Percentiles rank a stretch among this genome's conserved stretches.
These are phyloP conservation scores for Stentor roeselii DNA, from an alignment of 73 alveolate species.

Conservation along the genomic window DNA sequence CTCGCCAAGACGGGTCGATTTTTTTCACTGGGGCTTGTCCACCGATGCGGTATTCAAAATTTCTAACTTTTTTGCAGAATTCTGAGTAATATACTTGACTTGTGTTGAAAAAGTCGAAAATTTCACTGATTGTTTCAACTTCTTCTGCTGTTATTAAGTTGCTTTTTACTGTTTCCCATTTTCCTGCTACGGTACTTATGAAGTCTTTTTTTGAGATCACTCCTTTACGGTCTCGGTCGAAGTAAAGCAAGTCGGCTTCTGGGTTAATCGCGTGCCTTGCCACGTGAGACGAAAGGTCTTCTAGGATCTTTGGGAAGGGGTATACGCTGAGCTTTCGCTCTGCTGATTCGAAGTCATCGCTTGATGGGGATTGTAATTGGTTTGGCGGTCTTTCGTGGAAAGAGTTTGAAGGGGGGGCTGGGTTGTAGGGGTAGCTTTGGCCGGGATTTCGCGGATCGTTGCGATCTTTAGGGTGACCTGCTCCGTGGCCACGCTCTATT, in stretches of 20 bases:
- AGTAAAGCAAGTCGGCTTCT: background rate
- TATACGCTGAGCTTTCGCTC: background rate
- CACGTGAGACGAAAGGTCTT: background rate
- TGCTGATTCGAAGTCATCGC: background rate
- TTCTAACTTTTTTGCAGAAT: background rate
- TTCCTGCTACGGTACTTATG: background rate
- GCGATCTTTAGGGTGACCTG: too few species aligned
- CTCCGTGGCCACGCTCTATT: too few species aligned
- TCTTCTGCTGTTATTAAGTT: background rate
- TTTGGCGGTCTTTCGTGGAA: background rate
- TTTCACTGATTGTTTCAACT: background rate
- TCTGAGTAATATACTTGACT: background rate
- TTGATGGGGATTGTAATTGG: background rate
- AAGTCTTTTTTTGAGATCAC: background rate
- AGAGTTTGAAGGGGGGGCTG: background rate
- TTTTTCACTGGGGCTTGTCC: background rate
- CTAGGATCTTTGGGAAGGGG: background rate
- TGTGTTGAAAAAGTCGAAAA: background rate
- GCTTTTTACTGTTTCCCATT: background rate
- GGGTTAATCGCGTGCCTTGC: background rate
- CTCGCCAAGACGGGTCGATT: slow-evolving; percentile 9
- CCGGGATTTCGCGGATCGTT: too few species aligned
- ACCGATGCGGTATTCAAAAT: background rate
- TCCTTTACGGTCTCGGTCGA: background rate
- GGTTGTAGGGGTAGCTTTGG: background rate